phyloP scores from a whole-genome alignment of 176 grass and related monocot species.

The Triticum timopheevii region DNA sequence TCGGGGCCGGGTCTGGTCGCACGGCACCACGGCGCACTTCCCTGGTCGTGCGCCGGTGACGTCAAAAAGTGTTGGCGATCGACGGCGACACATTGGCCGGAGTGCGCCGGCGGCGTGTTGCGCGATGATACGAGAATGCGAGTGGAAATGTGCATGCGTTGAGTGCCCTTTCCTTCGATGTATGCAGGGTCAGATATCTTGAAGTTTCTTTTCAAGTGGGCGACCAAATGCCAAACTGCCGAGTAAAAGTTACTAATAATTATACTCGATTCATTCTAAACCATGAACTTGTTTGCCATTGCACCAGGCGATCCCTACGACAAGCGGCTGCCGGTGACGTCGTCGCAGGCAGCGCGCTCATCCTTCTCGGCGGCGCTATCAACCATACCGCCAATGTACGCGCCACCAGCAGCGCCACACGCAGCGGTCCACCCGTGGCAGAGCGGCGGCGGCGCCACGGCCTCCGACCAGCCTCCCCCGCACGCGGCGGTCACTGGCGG shows the following conservation, averaged over 20 bases:
- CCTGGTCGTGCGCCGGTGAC: not conserved
- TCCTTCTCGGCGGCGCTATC: not conserved
- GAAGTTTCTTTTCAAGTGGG: too few relatives aligned
- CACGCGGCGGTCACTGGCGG: conserved; percentile 12
- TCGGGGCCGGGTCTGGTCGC: not conserved
- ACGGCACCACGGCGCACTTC: conserved; percentile 9
- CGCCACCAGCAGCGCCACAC: conserved; percentile 6
- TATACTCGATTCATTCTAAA: too few relatives aligned
- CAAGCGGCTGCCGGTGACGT: not conserved
- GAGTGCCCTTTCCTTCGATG: not conserved
- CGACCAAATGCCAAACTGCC: too few relatives aligned
- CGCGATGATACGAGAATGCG: too few relatives aligned
- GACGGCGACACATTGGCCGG: conserved; percentile 6
- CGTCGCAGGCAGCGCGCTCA: not conserved
- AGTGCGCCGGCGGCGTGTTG: not conserved
- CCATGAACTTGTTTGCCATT: not conserved
- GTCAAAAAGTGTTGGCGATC: not conserved
- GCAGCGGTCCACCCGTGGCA: not conserved
- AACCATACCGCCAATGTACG: not conserved
- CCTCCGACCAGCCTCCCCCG: not conserved
- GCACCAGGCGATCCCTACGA: conserved; percentile 18
- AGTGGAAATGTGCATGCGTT: not conserved
- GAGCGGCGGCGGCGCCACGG: not conserved
- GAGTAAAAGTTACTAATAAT: too few relatives aligned
- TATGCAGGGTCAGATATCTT: not conserved